phyloP scores from a whole-genome alignment of 1,139 yeast genomes.

The Yamadazyma kanchanaburiensis region DNA sequence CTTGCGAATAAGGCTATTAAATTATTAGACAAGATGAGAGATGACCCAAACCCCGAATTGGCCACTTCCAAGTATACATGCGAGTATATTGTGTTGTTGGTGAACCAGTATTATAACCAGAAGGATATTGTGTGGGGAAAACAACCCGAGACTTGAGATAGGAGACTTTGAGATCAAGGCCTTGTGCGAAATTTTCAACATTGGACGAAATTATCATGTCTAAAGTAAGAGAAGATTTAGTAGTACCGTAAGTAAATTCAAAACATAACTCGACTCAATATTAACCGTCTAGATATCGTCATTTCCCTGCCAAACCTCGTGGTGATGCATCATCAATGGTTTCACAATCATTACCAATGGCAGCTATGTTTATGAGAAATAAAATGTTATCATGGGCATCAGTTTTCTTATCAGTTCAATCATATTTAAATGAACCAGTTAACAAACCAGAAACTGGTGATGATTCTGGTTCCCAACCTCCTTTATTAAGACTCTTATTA shows the following conservation, averaged over 20 bases:
- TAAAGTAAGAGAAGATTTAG: slow-evolving; percentile 36
- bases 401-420: slow-evolving; percentile 48
- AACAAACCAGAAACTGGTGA: slow-evolving; percentile 25
- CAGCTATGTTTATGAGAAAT: slow-evolving; percentile 58
- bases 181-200: no score
- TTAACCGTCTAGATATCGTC: slow-evolving; percentile 40
- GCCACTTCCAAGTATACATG: slow-evolving; percentile 23
- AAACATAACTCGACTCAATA: slow-evolving; percentile 1
- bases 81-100: slow-evolving; percentile 30
- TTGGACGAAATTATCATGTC: slow-evolving; percentile 7
- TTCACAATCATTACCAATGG: slow-evolving; percentile 65
- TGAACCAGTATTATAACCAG: slow-evolving; percentile 37
- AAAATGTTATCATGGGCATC: slow-evolving; percentile 58
- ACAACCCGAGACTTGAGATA: neutral
- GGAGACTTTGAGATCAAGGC: neutral
- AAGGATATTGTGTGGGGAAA: slow-evolving; percentile 6
- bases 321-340: slow-evolving; percentile 43
- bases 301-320: slow-evolving; percentile 48
- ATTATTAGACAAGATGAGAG: slow-evolving; percentile 11
- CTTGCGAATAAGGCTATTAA: slow-evolving; percentile 39
- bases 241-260: slow-evolving; percentile 30
- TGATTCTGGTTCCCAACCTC: slow-evolving; percentile 29
- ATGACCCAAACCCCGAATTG: slow-evolving; percentile 1
- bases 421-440: slow-evolving; percentile 48
- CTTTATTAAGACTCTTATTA: slow-evolving; percentile 44